Evolutionary conservation across 495 filamentous ascomycete species (phyloP).

Genomic region (Tuber magnatum): DNA sequence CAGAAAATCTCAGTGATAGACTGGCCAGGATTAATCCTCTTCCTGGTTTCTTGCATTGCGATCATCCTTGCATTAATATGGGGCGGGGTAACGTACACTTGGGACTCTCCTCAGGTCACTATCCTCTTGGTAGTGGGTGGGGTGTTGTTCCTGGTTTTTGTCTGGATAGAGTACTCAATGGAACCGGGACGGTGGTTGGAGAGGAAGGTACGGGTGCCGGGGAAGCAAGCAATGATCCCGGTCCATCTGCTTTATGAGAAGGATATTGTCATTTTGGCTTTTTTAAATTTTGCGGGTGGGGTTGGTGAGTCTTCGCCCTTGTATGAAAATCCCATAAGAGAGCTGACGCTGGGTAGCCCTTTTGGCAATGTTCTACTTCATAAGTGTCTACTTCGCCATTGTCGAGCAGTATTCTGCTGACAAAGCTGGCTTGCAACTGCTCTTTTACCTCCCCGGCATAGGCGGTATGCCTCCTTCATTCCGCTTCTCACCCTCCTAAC

Average conservation of each 20-base stretch:
- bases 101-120: neutral
- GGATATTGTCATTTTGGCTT: slow-evolving; percentile 29
- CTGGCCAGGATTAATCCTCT: neutral
- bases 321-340: neutral
- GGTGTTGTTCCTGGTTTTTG: neutral
- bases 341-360: slow-evolving; percentile 34
- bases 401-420: slow-evolving; percentile 43
- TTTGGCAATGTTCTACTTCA: slow-evolving; percentile 48
- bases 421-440: slow-evolving; percentile 43
- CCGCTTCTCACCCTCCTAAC: neutral
- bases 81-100: neutral
- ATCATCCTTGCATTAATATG: neutral
- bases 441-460: slow-evolving; percentile 26
- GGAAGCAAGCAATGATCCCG: slow-evolving; percentile 33
- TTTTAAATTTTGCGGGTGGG: slow-evolving; percentile 28
- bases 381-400: slow-evolving; percentile 46
- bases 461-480: neutral
- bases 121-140: neutral
- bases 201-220: neutral
- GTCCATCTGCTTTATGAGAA: slow-evolving; percentile 28
- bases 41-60: neutral
- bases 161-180: neutral
- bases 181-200: neutral
- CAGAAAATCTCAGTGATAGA: neutral
- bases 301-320: neutral